Evolutionary conservation across 257 asterid species (phyloP), one percentile per base, ranked within the genome.

Genomic region (Penstemon barbatus): DNA sequence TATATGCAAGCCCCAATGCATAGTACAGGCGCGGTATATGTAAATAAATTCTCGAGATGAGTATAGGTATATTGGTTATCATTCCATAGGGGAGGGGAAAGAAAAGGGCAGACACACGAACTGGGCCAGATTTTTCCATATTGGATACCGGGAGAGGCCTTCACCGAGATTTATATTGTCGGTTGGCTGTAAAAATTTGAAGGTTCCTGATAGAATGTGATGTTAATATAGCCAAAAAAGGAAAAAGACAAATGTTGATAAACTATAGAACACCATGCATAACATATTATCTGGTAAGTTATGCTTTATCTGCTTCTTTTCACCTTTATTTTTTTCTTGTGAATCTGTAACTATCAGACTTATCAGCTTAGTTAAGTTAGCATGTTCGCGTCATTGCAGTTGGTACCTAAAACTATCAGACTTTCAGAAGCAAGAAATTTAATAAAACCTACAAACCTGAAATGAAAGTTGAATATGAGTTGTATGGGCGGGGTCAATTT

Each of bases 361-460:
- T 25, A 25, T 25, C 33, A 25, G 33, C 33, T 25, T 25, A 25
- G 33, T 25, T 25, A 25, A 25, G 33, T 25, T 25, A 1, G 2
- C 2, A 25, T 25, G 33, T 1, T 25, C 33, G 33, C 33, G 2
- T 25, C 33, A 25, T 25, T 25, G 33, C 33, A 25, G 2, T 25
- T 25, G 33, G 33, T 25, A 25, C 33, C 2, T 25, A 25, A 2
- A 25, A 25, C 18, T 15, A 15, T 15, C 18, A 15, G 2, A 25
- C 33, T 25, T 25, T 25, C 33, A 46, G 3, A 45, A 6, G 50
- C 7, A 45, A 2, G 8, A 45, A 7, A 4, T 45, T 45, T 8
- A 48, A 48, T 2, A 48, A 8, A 48, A 1, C 53, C 56, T 8
- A 4, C 54, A 48, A 65, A 78, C 83, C 80, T 61, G 83, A 55